Evolutionary conservation across 148 eudicot genomes (phyloP).

Genomic region (Hydrangea macrophylla): DNA sequence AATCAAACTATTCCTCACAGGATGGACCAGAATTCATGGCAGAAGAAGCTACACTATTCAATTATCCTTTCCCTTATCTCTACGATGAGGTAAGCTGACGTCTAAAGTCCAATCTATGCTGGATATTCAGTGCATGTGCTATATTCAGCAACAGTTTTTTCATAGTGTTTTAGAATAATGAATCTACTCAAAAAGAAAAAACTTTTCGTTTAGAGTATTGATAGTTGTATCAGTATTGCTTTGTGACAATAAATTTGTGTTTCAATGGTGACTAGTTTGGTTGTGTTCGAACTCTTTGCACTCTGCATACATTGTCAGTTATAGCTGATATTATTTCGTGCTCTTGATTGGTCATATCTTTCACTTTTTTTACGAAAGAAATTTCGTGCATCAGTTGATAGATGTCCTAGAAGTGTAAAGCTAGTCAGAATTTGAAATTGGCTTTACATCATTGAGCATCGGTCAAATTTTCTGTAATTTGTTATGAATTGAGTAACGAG

Average conservation of each 20-base stretch:
- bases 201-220: too few species aligned
- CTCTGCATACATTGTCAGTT: neutral
- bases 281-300: neutral
- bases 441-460: too few species aligned
- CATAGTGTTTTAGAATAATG: neutral
- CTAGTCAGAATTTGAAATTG: too few species aligned
- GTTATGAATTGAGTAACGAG: too few species aligned
- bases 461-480: too few species aligned
- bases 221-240: neutral
- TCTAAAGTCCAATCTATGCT: neutral
- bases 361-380: too few species aligned
- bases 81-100: conserved; percentile 70
- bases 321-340: neutral
- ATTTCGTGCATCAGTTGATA: neutral
- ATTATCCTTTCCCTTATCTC: conserved; percentile 91
- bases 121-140: neutral
- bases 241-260: neutral
- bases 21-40: conserved; percentile 97
- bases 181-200: neutral
- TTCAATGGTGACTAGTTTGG: neutral
- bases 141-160: neutral
- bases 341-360: neutral
- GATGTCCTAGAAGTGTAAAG: too few species aligned
- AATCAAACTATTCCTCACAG: conserved; percentile 43
- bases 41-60: conserved; percentile 71